Conservation (phyloP, 2,329 filamentous ascomycete species). For the Huntiella savannae region DNA sequence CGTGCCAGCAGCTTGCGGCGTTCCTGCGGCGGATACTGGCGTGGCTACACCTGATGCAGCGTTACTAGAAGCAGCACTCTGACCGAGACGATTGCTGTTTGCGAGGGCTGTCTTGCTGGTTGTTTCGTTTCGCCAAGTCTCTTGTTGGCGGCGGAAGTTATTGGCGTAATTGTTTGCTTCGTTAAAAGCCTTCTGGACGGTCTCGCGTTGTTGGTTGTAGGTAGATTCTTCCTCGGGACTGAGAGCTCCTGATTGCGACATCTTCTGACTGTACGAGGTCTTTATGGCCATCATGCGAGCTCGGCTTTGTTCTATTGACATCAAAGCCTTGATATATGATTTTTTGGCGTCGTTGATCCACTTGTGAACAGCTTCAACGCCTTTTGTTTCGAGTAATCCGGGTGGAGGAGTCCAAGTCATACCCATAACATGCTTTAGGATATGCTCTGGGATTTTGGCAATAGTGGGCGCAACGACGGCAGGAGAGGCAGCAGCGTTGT, state of each 20-base stretch:
- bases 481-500: slow-evolving; percentile 13
- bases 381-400: slow-evolving; percentile 23
- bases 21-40: background rate
- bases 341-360: slow-evolving; percentile 30
- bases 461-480: slow-evolving; percentile 14
- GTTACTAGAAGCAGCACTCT: background rate
- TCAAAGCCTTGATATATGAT: slow-evolving; percentile 28
- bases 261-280: slow-evolving; percentile 22
- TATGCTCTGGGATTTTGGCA: slow-evolving; percentile 23
- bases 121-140: slow-evolving; percentile 15
- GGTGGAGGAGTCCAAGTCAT: slow-evolving; percentile 28
- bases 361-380: slow-evolving; percentile 24
- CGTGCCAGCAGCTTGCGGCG: slow-evolving; percentile 10
- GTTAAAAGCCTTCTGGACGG: slow-evolving; percentile 24
- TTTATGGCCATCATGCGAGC: slow-evolving; percentile 25
- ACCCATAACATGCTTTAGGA: slow-evolving; percentile 28
- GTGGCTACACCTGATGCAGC: background rate
- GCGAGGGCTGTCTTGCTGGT: slow-evolving; percentile 7
- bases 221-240: slow-evolving; percentile 29
- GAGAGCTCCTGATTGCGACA: slow-evolving; percentile 22
- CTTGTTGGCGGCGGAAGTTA: slow-evolving; percentile 27
- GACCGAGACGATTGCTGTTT: slow-evolving; percentile 6
- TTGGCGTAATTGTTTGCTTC: slow-evolving; percentile 31
- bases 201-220: slow-evolving; percentile 25
- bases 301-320: slow-evolving; percentile 29